Conservation (phyloP, 306 rosid genomes). For the Rosa persica region DNA sequence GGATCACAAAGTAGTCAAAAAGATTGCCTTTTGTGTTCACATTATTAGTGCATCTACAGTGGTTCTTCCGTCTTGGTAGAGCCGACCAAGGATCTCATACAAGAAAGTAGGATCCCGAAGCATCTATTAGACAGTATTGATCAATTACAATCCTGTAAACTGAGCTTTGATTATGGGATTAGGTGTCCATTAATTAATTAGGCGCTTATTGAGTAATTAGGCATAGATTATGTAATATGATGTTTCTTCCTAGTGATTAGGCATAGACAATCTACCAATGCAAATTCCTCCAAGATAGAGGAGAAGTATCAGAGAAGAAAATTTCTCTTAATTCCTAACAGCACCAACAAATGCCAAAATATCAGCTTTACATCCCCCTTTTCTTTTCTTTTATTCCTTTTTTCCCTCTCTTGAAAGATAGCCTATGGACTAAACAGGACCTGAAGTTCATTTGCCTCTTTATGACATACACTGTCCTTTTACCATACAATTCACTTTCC, state of each 20-base stretch:
- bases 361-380: neutral
- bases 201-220: neutral
- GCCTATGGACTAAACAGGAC: neutral
- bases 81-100: neutral
- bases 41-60: neutral
- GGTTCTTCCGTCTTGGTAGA: neutral
- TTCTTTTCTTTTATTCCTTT: neutral
- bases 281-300: neutral
- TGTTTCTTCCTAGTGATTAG: neutral
- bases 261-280: neutral
- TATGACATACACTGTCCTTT: neutral
- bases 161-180: neutral
- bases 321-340: neutral
- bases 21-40: neutral
- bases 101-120: neutral
- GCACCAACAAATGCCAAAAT: neutral
- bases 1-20: neutral
- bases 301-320: neutral
- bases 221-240: neutral
- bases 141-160: neutral
- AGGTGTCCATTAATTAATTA: neutral
- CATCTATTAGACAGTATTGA: neutral
- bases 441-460: neutral
- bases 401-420: neutral
- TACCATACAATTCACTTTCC: neutral